These are phyloP conservation scores for Agastache rugosa DNA, from an alignment of 257 asterid species.

Conservation along the genomic window DNA sequence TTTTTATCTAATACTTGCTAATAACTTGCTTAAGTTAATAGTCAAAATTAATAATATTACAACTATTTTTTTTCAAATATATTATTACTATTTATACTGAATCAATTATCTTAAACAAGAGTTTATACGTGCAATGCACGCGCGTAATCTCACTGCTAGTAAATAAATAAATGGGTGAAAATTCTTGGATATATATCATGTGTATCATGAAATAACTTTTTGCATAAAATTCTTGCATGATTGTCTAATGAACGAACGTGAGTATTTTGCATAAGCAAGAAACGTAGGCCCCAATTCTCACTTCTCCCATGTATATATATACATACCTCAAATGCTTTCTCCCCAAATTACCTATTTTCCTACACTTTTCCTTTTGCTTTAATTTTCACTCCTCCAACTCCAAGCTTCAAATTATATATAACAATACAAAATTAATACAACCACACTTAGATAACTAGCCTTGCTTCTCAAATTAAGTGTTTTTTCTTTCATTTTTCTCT, in stretches of 20 bases:
- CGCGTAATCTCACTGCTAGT: no score
- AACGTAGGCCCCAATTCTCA: conserved; percentile 4
- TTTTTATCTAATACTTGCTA: no score
- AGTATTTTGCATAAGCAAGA: conserved; percentile 19
- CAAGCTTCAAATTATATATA: background rate
- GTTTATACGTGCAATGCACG: no score
- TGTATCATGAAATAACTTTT: background rate
- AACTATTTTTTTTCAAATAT: no score
- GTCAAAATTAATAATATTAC: no score
- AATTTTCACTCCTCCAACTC: background rate
- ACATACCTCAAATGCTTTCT: background rate
- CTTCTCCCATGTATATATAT: conserved; percentile 14
- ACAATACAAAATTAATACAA: background rate
- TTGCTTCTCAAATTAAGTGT: no score
- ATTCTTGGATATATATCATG: background rate
- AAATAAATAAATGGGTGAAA: no score
- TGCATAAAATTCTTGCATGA: conserved; percentile 3
- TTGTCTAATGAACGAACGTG: background rate
- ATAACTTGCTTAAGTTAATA: no score
- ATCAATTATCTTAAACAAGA: no score
- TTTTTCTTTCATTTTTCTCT: background rate
- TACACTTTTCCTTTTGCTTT: no score
- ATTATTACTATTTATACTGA: no score
- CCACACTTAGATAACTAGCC: no score
- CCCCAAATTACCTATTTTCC: background rate